phyloP scores from a whole-genome alignment of 148 eudicot genomes.

The Amaranthus hypochondriacus region DNA sequence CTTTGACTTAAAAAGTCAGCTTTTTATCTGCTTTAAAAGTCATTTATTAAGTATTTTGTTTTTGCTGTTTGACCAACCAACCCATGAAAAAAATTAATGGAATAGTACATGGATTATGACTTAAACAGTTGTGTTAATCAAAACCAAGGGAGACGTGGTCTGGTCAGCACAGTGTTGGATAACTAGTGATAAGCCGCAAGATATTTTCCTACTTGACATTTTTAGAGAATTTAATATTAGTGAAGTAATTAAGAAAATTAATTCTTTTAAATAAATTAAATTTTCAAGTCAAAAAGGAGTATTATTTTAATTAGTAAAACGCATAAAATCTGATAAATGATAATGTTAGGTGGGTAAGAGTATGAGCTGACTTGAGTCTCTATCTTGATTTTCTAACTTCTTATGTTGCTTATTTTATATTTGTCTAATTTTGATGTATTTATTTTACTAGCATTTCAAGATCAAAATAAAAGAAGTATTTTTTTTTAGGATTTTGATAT shows the following conservation, averaged over 20 bases:
- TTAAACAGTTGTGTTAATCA: too few species aligned
- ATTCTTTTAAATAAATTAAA: not conserved
- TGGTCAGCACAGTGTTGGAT: not conserved
- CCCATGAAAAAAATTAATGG: not conserved
- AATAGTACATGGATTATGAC: not conserved
- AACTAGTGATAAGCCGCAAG: slow-evolving; percentile 1
- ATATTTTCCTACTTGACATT: not conserved
- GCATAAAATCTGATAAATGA: not conserved
- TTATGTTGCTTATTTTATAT: not conserved
- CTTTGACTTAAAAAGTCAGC: not conserved
- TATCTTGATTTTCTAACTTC: slow-evolving; percentile 7
- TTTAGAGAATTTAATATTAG: not conserved
- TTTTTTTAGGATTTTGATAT: too few species aligned
- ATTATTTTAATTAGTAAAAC: not conserved
- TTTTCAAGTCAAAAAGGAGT: not conserved
- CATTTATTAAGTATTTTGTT: not conserved
- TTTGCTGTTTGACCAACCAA: not conserved
- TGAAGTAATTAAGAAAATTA: slow-evolving; percentile 21
- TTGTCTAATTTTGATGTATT: too few species aligned
- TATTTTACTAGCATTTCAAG: too few species aligned
- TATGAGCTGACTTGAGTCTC: slow-evolving; percentile 36
- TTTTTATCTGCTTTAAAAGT: not conserved
- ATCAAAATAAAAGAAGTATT: too few species aligned
- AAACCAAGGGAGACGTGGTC: not conserved
- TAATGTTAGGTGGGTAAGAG: slow-evolving; percentile 25